Percentiles rank a stretch among this genome's conserved stretches.
Conservation (phyloP, 192 early-diverging fungal species). For the Mortierella hygrophila region DNA sequence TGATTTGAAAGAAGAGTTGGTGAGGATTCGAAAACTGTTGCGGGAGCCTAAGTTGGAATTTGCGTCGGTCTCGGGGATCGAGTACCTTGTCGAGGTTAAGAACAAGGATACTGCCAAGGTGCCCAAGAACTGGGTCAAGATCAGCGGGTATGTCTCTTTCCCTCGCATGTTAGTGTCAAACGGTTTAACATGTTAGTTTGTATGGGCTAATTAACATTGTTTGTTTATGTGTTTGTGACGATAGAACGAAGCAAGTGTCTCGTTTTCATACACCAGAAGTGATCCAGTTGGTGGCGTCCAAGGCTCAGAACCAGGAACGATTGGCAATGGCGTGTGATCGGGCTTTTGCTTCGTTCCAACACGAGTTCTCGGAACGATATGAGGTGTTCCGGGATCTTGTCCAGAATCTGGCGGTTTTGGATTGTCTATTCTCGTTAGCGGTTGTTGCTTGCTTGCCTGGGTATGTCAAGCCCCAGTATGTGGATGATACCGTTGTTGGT, state of each 20-base stretch:
- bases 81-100: conserved; percentile 84
- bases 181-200: not conserved
- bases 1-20: conserved; percentile 66
- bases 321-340: conserved; percentile 66
- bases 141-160: conserved; percentile 48
- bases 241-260: conserved; percentile 73
- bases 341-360: conserved; percentile 67
- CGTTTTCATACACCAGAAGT: conserved; percentile 77
- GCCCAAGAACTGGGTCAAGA: conserved; percentile 80
- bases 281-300: conserved; percentile 65
- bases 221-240: not conserved
- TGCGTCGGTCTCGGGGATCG: conserved; percentile 74
- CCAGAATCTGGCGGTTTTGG: conserved; percentile 67
- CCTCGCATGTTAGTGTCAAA: not conserved
- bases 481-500: conserved; percentile 33
- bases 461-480: conserved; percentile 73
- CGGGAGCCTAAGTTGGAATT: conserved; percentile 66
- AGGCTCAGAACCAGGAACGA: conserved; percentile 67
- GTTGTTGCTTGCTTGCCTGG: conserved; percentile 63
- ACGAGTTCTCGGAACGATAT: conserved; percentile 69
- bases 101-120: conserved; percentile 66
- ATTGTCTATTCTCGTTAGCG: conserved; percentile 77
- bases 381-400: conserved; percentile 70
- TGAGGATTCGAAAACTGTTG: conserved; percentile 62
- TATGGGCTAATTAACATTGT: not conserved